Evolutionary conservation across 371 early-diverging fungal genomes (phyloP), one percentile per base, ranked within the genome.

Genomic region (Haplosporangium sp.): DNA sequence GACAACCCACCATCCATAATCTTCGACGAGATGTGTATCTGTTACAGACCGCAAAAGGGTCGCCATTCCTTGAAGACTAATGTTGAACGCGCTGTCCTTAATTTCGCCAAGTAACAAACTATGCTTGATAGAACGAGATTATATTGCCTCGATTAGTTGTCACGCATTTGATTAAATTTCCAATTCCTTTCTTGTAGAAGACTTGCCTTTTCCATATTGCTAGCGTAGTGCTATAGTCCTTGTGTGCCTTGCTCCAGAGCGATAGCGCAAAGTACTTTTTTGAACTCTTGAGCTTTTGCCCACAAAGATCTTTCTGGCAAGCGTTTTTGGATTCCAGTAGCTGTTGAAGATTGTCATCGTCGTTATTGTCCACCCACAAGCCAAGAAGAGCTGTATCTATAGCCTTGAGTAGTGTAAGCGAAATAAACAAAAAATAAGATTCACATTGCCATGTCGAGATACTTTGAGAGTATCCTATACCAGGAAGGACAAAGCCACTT

Each of bases 161-260:
- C 7, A n/a, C 20, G 46, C 10, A 46, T 0, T n/a, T 46, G 46
- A 5, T 46, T 11, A 46, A 10, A 46, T 11, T 46, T 12, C 11
- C 46, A 12, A 11, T 29, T 11, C 5, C 10, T 2, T 21, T 36
- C 1, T n/a, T n/a, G 29, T 6, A 36, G 7, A 10, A 38, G 9
- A 1, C 75, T 65, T 85, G 93, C 93, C 83, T 80, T 65, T 87
- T 86, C 93, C 92, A 92, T 1, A 91, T 77, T 20, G 90, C 88
- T 53, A 95, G 74, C 6, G 86, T 82, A 14, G 88, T 83, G 52
- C 85, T 74, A 51, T 80, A 82, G 71, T 85, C 72, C 43, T 83
- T 83, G 16, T 85, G 85, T 13, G 83, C 70, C 74, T 89, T 87
- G 62, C 89, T 89, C 62, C 93, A 82, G 9, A 92, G 68, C 10